Percentiles rank a stretch among this genome's conserved stretches.
phyloP scores from a whole-genome alignment of 371 early-diverging fungal species.

The Dichotomocladium elegans region DNA sequence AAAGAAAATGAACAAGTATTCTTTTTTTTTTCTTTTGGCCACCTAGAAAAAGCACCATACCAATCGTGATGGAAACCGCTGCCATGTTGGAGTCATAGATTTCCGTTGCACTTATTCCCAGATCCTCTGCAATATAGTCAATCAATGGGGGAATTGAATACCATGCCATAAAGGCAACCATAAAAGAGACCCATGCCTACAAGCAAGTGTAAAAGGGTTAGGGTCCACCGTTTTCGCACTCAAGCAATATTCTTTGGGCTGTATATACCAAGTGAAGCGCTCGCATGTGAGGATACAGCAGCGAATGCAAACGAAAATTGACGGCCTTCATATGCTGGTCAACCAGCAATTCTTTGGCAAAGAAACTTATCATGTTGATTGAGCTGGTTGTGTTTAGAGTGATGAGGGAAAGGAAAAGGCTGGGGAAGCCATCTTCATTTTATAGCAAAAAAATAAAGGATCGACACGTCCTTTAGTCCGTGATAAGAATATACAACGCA shows the following conservation, averaged over 20 bases:
- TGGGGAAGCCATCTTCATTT: neutral
- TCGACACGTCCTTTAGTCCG: too few species aligned
- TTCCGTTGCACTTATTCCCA: conserved; percentile 5
- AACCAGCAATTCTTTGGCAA: conserved; percentile 8
- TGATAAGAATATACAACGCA: too few species aligned
- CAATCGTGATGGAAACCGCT: conserved; percentile 35
- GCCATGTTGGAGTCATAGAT: conserved; percentile 29
- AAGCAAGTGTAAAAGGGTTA: conserved; percentile 6
- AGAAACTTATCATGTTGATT: conserved; percentile 4
- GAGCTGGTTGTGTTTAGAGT: neutral
- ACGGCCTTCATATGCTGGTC: conserved; percentile 22
- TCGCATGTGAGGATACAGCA: conserved; percentile 17
- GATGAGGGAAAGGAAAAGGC: neutral
- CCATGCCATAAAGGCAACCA: conserved; percentile 49
- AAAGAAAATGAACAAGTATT: too few species aligned
- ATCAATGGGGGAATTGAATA: conserved; percentile 58
- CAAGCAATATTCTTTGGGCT: neutral
- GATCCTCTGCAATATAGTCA: conserved; percentile 20
- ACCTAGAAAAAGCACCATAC: conserved; percentile 1
- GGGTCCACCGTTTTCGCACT: neutral
- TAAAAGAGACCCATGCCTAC: conserved; percentile 30
- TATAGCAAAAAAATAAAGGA: too few species aligned
- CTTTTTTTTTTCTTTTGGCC: too few species aligned
- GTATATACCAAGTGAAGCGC: conserved; percentile 16
- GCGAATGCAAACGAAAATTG: conserved; percentile 13